Percentiles rank a stretch among this genome's conserved stretches.
phyloP scores from a whole-genome alignment of 805 yeast species.

The Candida michaelii region DNA sequence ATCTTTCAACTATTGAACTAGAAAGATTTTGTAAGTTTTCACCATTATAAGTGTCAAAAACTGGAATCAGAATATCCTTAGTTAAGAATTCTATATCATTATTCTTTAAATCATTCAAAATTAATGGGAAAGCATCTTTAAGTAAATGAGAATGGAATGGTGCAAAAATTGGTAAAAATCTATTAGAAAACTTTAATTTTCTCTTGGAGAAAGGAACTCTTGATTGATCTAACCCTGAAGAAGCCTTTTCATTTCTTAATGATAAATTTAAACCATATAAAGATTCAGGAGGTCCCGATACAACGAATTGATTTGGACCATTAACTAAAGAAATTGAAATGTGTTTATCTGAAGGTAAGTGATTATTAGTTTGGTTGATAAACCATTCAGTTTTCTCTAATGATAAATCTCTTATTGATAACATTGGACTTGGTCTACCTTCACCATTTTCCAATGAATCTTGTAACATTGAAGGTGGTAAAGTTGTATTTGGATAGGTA shows the following conservation, averaged over 20 bases:
- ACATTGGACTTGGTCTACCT: conserved; percentile 97
- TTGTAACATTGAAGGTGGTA: conserved; percentile 89
- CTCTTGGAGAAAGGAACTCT: conserved; percentile 93
- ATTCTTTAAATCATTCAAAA: conserved; percentile 60
- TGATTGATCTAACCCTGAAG: conserved; percentile 91
- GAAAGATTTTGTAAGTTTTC: conserved; percentile 59
- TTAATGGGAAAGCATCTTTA: conserved; percentile 64
- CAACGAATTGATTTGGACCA: conserved; percentile 94
- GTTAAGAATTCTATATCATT: conserved; percentile 58
- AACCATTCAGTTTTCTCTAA: conserved; percentile 73
- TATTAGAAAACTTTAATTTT: conserved; percentile 87
- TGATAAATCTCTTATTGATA: conserved; percentile 86
- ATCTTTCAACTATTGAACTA: conserved; percentile 53
- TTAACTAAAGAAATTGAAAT: conserved; percentile 87
- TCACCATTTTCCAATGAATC: conserved; percentile 93
- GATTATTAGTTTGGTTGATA: conserved; percentile 86
- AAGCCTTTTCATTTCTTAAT: conserved; percentile 91
- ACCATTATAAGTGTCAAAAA: conserved; percentile 87
- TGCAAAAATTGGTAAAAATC: conserved; percentile 92
- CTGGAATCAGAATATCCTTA: conserved; percentile 72
- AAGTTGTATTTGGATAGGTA: conserved; percentile 88
- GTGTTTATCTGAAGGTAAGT: conserved; percentile 88
- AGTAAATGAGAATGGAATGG: conserved; percentile 96
- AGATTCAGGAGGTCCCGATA: conserved; percentile 98
- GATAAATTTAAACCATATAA: conserved; percentile 91